Percentiles rank a stretch among this genome's conserved stretches.
phyloP scores from a whole-genome alignment of 768 basidiomycete genomes.

The Psilocybe sp. region DNA sequence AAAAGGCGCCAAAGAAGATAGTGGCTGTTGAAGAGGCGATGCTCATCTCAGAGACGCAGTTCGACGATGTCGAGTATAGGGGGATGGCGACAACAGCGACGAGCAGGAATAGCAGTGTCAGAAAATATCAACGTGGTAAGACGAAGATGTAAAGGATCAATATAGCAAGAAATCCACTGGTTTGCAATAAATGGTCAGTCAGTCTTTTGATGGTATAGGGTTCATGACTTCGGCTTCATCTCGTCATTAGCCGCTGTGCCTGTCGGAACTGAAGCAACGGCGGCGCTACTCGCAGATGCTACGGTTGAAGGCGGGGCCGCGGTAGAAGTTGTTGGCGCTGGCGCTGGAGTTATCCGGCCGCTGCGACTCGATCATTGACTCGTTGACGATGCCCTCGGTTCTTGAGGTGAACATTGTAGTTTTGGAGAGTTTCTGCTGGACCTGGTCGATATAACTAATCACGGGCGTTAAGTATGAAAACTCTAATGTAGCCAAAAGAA shows the following conservation, averaged over 20 bases:
- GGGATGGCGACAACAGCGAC: slow-evolving; percentile 33
- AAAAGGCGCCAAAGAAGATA: slow-evolving; percentile 36
- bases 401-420: slow-evolving; percentile 92
- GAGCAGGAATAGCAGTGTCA: too few relatives aligned
- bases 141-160: too few relatives aligned
- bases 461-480: slow-evolving; percentile 4
- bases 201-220: too few relatives aligned
- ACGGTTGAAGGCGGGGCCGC: not conserved
- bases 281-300: not conserved
- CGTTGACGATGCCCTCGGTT: slow-evolving; percentile 77
- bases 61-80: slow-evolving; percentile 29
- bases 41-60: slow-evolving; percentile 33
- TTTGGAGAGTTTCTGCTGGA: slow-evolving; percentile 78
- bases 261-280: not conserved
- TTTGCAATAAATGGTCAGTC: too few relatives aligned
- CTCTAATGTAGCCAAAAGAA: not conserved
- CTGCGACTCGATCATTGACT: slow-evolving; percentile 56
- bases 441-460: slow-evolving; percentile 85
- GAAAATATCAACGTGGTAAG: too few relatives aligned
- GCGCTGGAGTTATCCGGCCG: not conserved
- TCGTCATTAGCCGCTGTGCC: not conserved
- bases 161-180: too few relatives aligned
- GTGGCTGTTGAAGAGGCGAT: slow-evolving; percentile 45
- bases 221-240: not conserved
- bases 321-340: not conserved